Evolutionary conservation across 768 basidiomycete genomes (phyloP), one percentile per base, ranked within the genome.

Genomic region (Agaricus sinodeliciosus): DNA sequence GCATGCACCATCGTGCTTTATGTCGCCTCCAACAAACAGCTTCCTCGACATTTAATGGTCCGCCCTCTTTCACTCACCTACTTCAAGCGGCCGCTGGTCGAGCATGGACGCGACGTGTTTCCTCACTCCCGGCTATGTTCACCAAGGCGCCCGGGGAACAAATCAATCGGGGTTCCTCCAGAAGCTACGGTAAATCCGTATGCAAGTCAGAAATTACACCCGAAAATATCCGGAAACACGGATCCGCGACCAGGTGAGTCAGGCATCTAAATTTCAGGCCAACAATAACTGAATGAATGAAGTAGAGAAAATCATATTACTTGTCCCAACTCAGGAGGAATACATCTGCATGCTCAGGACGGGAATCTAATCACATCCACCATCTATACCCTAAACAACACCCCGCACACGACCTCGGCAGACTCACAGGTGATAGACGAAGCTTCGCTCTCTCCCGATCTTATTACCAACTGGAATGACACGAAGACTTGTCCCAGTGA

Each of bases 51-150:
- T 45, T 57, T 46, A 55, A 60, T 44, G 55, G 43, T 45, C 51
- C 59, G n/a, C 56, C 63, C 16, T 63, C 68, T 35, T 75, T 79
- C 57, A 63, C 66, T 26, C 65, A 69, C 44, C 65, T 74, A 43
- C 68, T 80, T 3, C 76, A 76, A 51, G 67, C 67, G 36, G 79
- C 77, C 51, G 79, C 80, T 16, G 69, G 69, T 57, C 74, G 72
- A 46, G 80, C 79, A 43, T 82, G 77, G 71, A 58, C 64, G 25
- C 67, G 69, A 49, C 64, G 55, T 25, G 56, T 58, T 18, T 58
- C 64, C n/a, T 48, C 54, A 15, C 48, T 19, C 16, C n/a, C 43
- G 0, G 19, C 16, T 45, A 39, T 47, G 12, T 39, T 44, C 26
- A 50, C 19, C 9, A 48, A 11, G 31, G 34, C 40, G 43, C 13